Conservation (phyloP, 1,284 basidiomycete genomes). For the Cystobasidiaceae sp. region DNA sequence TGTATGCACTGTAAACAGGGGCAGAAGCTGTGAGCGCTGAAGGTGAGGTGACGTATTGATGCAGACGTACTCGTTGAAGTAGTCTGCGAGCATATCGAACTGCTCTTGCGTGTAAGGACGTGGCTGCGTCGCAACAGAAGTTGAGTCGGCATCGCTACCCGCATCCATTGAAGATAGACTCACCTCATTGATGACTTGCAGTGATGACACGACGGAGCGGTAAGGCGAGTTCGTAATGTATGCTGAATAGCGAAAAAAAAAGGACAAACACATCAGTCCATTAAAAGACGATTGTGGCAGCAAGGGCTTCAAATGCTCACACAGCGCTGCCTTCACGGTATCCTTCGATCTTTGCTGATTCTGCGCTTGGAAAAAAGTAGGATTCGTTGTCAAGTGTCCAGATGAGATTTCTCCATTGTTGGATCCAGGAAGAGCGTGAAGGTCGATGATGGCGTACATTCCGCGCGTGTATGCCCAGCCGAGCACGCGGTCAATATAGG, state of each 20-base stretch:
- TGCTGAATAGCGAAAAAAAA: no score
- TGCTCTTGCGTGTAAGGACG: constrained; percentile 42
- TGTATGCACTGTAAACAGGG: constrained; percentile 37
- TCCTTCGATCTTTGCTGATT: constrained; percentile 33
- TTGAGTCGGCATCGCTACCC: no score
- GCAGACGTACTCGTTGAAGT: constrained; percentile 37
- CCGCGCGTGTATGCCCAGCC: constrained; percentile 49
- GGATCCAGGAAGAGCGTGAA: constrained; percentile 50
- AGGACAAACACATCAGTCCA: no score
- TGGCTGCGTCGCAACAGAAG: no score
- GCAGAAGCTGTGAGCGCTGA: no score
- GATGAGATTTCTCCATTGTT: constrained; percentile 42
- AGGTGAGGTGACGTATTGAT: no score
- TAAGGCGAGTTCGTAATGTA: constrained; percentile 41
- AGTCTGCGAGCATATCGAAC: constrained; percentile 38
- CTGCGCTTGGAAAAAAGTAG: constrained; percentile 15
- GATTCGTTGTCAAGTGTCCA: constrained; percentile 20
- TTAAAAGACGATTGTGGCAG: no score
- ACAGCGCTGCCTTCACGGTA: constrained; percentile 28
- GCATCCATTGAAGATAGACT: no score
- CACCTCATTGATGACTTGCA: constrained; percentile 38
- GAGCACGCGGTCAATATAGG: constrained; percentile 49
- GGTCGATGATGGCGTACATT: constrained; percentile 49
- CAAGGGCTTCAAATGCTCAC: no score
- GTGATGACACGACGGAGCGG: constrained; percentile 41